phyloP scores from a whole-genome alignment of 2,329 filamentous ascomycete genomes.

The Fusarium denticulatum region DNA sequence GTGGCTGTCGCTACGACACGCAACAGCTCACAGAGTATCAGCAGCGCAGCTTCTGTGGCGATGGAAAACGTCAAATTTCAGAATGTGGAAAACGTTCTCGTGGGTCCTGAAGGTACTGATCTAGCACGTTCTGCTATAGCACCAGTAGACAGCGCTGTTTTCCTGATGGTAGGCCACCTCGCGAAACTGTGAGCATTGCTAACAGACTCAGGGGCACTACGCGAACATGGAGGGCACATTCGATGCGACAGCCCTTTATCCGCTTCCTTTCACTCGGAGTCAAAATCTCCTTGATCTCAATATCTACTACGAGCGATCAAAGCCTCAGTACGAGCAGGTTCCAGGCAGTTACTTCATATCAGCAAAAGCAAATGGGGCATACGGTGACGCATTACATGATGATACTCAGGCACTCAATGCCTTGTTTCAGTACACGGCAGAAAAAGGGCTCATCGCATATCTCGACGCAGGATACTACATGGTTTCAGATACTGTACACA shows the following conservation, averaged over 20 bases:
- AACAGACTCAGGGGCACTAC: slow-evolving; percentile 40
- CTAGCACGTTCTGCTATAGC: slow-evolving; percentile 21
- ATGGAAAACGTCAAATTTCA: slow-evolving; percentile 60
- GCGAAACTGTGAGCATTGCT: neutral
- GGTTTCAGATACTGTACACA: slow-evolving; percentile 63
- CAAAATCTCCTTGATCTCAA: slow-evolving; percentile 60
- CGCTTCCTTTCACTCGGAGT: slow-evolving; percentile 25
- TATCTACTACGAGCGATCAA: slow-evolving; percentile 76
- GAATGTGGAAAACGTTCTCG: slow-evolving; percentile 46
- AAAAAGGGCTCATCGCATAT: slow-evolving; percentile 65
- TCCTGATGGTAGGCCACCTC: slow-evolving; percentile 39
- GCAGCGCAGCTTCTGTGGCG: slow-evolving; percentile 55
- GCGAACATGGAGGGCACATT: slow-evolving; percentile 35
- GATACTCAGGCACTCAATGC: slow-evolving; percentile 72
- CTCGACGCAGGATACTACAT: slow-evolving; percentile 71
- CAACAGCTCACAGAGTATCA: slow-evolving; percentile 43
- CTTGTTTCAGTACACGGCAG: slow-evolving; percentile 65
- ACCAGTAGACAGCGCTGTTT: slow-evolving; percentile 23
- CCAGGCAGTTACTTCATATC: slow-evolving; percentile 71
- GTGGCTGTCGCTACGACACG: slow-evolving; percentile 74
- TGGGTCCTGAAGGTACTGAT: slow-evolving; percentile 31
- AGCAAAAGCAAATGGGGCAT: slow-evolving; percentile 61
- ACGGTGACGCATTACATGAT: slow-evolving; percentile 77
- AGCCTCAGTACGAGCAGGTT: slow-evolving; percentile 74
- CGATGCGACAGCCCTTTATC: slow-evolving; percentile 38